Evolutionary conservation across 1,284 basidiomycete genomes (phyloP).

Genomic region (Irpex rosettiformis): DNA sequence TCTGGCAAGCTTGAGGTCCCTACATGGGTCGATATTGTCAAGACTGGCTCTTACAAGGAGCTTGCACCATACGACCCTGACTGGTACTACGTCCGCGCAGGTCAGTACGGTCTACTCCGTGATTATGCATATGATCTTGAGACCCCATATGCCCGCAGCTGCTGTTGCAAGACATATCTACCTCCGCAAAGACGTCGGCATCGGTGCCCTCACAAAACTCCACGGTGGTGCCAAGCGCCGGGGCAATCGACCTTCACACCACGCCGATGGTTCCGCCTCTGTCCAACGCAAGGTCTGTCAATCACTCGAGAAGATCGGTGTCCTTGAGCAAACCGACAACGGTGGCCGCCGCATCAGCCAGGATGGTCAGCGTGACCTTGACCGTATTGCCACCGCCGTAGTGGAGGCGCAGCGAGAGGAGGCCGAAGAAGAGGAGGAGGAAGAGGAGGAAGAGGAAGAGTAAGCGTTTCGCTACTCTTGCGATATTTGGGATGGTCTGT

Average conservation of each 20-base stretch:
- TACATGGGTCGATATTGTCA: constrained; percentile 98
- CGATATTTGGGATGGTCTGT: constrained; percentile 1
- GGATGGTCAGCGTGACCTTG: constrained; percentile 96
- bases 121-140: constrained; percentile 5
- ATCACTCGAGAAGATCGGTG: constrained; percentile 97
- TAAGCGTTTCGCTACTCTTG: constrained; percentile 7
- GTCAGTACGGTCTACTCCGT: constrained; percentile 42
- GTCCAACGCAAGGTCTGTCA: constrained; percentile 94
- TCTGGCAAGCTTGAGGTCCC: constrained; percentile 98
- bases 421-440: constrained; percentile 86
- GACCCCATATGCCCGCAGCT: constrained; percentile 46
- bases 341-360: constrained; percentile 96
- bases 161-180: constrained; percentile 99
- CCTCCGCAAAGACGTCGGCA: constrained; percentile 98
- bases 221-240: constrained; percentile 96
- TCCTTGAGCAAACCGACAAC: constrained; percentile 91
- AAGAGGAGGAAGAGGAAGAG: constrained; percentile 67
- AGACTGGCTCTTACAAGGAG: constrained; percentile 98
- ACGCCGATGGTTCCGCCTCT: constrained; percentile 82
- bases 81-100: constrained; percentile 99
- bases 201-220: constrained; percentile 94
- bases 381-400: constrained; percentile 97
- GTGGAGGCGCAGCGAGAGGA: constrained; percentile 86
- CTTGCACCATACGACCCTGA: constrained; percentile 98
- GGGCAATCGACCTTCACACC: constrained; percentile 94